These are phyloP conservation scores for Chlorella vulgaris DNA, from an alignment of 139 green algal genomes.

Conservation along the genomic window DNA sequence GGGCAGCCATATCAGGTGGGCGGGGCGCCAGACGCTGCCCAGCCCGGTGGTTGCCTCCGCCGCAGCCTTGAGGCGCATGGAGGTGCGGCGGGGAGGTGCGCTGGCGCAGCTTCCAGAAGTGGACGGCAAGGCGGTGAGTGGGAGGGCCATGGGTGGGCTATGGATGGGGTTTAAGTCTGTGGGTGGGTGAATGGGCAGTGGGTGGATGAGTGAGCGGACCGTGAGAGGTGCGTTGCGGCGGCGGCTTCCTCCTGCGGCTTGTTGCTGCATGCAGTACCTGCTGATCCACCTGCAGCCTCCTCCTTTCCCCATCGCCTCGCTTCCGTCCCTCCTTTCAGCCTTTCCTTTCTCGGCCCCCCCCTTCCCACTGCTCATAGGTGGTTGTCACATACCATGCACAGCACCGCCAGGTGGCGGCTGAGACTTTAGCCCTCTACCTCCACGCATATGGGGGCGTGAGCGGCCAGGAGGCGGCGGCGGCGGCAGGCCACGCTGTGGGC, in stretches of 20 bases:
- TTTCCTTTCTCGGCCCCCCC: not conserved
- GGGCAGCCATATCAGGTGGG: conserved; percentile 17
- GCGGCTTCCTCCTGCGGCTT: too few relatives aligned
- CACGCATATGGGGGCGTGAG: conserved; percentile 18
- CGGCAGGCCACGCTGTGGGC: not conserved
- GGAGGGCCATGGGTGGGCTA: not conserved
- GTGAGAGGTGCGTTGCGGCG: too few relatives aligned
- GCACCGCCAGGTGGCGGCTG: conserved; percentile 30
- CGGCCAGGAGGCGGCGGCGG: conserved; percentile 26
- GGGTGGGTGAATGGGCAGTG: too few relatives aligned
- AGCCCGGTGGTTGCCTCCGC: conserved; percentile 14
- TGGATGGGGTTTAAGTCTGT: too few relatives aligned
- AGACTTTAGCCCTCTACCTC: conserved; percentile 40
- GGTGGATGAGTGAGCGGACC: too few relatives aligned
- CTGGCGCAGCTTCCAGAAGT: conserved; percentile 10
- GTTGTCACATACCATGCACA: conserved; percentile 27
- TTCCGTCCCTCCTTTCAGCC: not conserved
- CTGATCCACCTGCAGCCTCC: not conserved
- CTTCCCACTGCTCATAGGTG: not conserved
- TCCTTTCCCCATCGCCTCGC: not conserved
- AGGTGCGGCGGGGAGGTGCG: conserved; percentile 19
- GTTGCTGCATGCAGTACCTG: too few relatives aligned
- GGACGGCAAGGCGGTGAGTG: conserved; percentile 23
- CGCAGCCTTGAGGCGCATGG: conserved; percentile 19
- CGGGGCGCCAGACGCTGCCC: not conserved